These are phyloP conservation scores for Moniliophthora roreri DNA, from an alignment of 1,284 basidiomycete genomes.

Conservation along the genomic window DNA sequence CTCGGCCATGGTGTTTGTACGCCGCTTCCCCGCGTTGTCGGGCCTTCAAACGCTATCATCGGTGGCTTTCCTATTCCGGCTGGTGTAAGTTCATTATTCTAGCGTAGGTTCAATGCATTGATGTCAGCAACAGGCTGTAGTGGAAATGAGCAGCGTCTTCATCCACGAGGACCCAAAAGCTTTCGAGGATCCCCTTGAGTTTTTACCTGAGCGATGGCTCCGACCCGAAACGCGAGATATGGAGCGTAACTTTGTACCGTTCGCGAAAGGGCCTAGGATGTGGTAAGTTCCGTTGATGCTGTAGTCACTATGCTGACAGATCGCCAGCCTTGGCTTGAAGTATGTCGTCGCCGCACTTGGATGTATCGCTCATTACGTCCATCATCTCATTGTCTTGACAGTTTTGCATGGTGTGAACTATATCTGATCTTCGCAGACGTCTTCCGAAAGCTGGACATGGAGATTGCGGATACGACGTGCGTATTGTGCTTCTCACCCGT, in stretches of 20 bases:
- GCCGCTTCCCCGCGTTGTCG: conserved; percentile 24
- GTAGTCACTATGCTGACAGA: too few relatives aligned
- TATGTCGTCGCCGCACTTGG: too few relatives aligned
- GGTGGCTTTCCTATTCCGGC: conserved; percentile 20
- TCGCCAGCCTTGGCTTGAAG: too few relatives aligned
- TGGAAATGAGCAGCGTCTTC: conserved; percentile 21
- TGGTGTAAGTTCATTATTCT: conserved; percentile 17
- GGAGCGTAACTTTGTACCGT: conserved; percentile 28
- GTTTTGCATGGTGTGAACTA: too few relatives aligned
- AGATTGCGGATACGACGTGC: too few relatives aligned
- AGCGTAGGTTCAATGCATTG: not conserved
- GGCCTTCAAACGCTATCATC: conserved; percentile 16
- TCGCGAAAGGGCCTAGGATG: conserved; percentile 32
- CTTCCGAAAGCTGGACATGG: too few relatives aligned
- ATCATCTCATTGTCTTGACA: too few relatives aligned
- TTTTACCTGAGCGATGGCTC: conserved; percentile 30
- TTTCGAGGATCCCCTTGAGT: conserved; percentile 24
- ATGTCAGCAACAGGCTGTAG: conserved; percentile 17
- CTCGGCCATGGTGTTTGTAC: conserved; percentile 16
- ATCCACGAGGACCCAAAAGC: conserved; percentile 21
- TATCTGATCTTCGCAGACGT: too few relatives aligned
- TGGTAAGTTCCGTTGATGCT: conserved; percentile 22
- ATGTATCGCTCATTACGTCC: too few relatives aligned
- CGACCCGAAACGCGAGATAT: conserved; percentile 19
- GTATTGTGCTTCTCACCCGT: too few relatives aligned